Percentiles rank a stretch among this genome's conserved stretches.
These are phyloP conservation scores for Thraustochytrium sp. DNA, from an alignment of 352 stramenopile genomes.

Conservation along the genomic window DNA sequence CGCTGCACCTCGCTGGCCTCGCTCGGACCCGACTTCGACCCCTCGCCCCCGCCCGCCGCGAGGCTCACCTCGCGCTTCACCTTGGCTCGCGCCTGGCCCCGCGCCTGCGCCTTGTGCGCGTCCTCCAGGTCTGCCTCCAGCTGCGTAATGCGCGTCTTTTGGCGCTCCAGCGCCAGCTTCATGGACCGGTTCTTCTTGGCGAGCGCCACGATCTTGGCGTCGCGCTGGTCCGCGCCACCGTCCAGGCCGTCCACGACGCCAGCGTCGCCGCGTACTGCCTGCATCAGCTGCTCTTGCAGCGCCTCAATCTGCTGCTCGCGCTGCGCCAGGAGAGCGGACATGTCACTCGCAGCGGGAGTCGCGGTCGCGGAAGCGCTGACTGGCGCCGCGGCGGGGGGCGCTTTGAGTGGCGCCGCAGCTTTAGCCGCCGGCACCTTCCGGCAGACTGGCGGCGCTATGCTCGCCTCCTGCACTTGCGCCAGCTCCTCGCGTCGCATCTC, in stretches of 20 bases:
- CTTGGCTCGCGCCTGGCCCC: not conserved
- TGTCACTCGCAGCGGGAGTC: not conserved
- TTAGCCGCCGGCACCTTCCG: not conserved
- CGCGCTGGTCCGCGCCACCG: not conserved
- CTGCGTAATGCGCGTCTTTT: not conserved
- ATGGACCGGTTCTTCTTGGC: conserved; percentile 32
- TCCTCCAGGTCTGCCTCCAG: not conserved
- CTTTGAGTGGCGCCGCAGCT: not conserved
- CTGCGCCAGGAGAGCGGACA: not conserved
- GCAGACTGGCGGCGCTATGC: not conserved
- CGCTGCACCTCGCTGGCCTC: not conserved
- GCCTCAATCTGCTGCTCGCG: conserved; percentile 27
- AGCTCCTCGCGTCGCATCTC: not conserved
- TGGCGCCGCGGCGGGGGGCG: not conserved
- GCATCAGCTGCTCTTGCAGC: conserved; percentile 23
- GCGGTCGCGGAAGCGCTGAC: not conserved
- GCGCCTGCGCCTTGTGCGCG: not conserved
- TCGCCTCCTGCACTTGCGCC: not conserved
- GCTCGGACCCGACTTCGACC: not conserved
- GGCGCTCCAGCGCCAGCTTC: not conserved
- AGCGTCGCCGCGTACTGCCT: not conserved
- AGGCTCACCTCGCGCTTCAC: not conserved
- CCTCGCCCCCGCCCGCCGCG: not conserved
- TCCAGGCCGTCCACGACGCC: not conserved
- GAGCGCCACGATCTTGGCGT: conserved; percentile 27